Evolutionary conservation across 2,329 filamentous ascomycete species (phyloP), one percentile per base, ranked within the genome.

Genomic region (Blumeriella jaapii): DNA sequence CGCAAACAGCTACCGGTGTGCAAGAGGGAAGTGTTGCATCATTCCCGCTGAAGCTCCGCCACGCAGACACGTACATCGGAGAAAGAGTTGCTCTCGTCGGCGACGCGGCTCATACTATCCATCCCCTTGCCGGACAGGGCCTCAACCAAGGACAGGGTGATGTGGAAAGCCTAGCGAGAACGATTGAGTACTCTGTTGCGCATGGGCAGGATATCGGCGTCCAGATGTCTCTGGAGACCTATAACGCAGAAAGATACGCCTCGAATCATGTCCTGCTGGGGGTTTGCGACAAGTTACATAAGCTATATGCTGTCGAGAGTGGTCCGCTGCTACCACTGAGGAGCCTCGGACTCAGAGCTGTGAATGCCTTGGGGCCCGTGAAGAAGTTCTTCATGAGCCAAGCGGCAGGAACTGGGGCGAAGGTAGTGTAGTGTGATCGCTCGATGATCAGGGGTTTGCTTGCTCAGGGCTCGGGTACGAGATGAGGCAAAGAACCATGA

Each of bases 141-240:
- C 67, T 98, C 10, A 98, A 98, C 55, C 82, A 93, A 51, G 91
- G 91, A 1, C 79, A 96, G 44, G 86, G 76, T 12, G 91, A 98
- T 55, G 82, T 91, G 1, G 78, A 84, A 50, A 80, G 81, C 34
- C 71, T 98, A 0, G 75, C 78, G 5, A 69, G 68, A 43, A 77
- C 77, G 1, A 81, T 98, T 32, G 74, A 77, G 41, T 78, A 78
- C 47, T 82, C 85, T 3, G 78, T 93, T 12, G 63, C 68, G 27
- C 82, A 91, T 44, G 91, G 91, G 1, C 82, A 86, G 65, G 91
- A 98, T 53, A 72, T 96, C 19, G 91, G 91, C 15, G 74, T 76
- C 12, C 63, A 72, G 22, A 69, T 93, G 58, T 78, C 81, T 4
- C 66, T 98, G 16, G 87, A 95, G 57, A 60, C 72, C 11, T 98